Conservation (phyloP, 331 rosid genomes). For the Prunus yedoensis region DNA sequence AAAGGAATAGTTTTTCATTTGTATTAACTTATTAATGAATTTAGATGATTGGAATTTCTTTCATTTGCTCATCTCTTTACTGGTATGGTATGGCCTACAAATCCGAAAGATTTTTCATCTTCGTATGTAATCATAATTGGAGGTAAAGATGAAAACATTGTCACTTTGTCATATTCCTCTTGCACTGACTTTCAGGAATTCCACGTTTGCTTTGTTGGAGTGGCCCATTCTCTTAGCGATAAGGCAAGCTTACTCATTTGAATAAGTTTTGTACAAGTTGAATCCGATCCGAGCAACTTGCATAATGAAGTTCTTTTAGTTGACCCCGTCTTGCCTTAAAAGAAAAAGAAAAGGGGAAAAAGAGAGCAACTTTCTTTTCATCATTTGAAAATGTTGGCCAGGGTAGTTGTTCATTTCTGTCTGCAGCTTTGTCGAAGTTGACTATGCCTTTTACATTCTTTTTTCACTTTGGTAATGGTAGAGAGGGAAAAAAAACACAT, state of each 20-base stretch:
- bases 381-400: slow-evolving; percentile 17
- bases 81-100: neutral
- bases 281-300: neutral
- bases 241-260: slow-evolving; percentile 8
- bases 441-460: slow-evolving; percentile 20
- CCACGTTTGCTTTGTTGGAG: slow-evolving; percentile 19
- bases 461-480: slow-evolving; percentile 1
- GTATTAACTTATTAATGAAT: slow-evolving; percentile 3
- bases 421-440: slow-evolving; percentile 24
- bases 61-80: neutral
- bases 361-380: slow-evolving; percentile 28
- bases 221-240: slow-evolving; percentile 2
- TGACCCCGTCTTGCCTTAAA: neutral
- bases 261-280: slow-evolving; percentile 11
- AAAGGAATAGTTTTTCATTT: slow-evolving; percentile 8
- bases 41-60: slow-evolving; percentile 2
- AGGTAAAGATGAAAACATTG: neutral
- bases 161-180: slow-evolving; percentile 8
- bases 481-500: slow-evolving; percentile 4
- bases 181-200: slow-evolving; percentile 26
- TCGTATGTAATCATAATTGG: slow-evolving; percentile 2
- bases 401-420: slow-evolving; percentile 17
- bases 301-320: neutral
- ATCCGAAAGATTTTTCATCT: neutral
- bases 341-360: neutral